These are phyloP conservation scores for Corymbia maculata DNA, from an alignment of 345 rosid genomes.

Conservation along the genomic window DNA sequence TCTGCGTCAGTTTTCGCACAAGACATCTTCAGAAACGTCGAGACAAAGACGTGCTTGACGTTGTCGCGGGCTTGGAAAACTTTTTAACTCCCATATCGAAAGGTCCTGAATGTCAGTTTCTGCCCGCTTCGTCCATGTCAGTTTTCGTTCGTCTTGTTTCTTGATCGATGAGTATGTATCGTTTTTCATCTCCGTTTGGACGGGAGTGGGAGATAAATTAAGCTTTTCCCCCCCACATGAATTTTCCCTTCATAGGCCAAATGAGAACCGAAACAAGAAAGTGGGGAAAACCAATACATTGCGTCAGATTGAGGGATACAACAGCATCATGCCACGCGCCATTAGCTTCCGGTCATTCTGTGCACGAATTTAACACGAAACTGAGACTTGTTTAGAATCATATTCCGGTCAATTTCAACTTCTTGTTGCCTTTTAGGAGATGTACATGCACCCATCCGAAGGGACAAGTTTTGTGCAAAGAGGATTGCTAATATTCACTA, in stretches of 20 bases:
- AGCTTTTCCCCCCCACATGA: background rate
- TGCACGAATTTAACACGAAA: background rate
- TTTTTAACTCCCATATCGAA: background rate
- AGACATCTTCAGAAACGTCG: background rate
- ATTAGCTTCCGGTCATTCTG: background rate
- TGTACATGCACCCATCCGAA: background rate
- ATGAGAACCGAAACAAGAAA: background rate
- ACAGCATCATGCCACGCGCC: background rate
- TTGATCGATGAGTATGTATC: background rate
- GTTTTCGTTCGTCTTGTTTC: background rate
- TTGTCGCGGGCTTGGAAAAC: background rate
- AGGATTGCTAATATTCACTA: background rate
- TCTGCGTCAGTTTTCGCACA: background rate
- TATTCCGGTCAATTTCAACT: background rate
- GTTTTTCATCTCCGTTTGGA: background rate
- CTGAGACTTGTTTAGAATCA: background rate
- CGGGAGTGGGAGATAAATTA: background rate
- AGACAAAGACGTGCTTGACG: background rate
- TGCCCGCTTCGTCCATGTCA: background rate
- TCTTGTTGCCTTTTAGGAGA: background rate
- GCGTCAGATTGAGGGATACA: background rate
- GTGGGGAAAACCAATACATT: background rate
- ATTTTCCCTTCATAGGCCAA: background rate
- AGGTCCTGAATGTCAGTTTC: background rate
- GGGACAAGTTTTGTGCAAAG: background rate